Evolutionary conservation across 2,329 filamentous ascomycete species (phyloP), one percentile per base, ranked within the genome.

Genomic region (Fusarium nematophilum): DNA sequence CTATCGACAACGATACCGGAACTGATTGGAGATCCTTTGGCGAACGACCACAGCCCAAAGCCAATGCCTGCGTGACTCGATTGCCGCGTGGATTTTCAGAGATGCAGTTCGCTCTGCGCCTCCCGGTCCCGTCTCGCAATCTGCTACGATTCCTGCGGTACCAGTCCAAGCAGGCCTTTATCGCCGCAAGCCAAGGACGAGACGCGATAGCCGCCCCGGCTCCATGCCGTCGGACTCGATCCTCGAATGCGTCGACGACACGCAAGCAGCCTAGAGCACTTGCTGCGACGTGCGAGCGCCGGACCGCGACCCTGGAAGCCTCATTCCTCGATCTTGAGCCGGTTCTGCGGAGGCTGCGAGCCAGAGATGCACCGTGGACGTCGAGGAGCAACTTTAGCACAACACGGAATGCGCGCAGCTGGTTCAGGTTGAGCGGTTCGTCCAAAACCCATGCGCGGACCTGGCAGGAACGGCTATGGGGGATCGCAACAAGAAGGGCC

Each of bases 141-240:
- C 83, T 94, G 15, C 80, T 95, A 60, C 87, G 87, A 65, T 94
- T 91, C 73, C 81, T 95, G 61, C 87, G 86, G 64, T 85, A 81
- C 48, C 91, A 93, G 73, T 86, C 90, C 62, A 83, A 90, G 66
- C 79, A 80, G 49, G 70, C 84, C 59, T 83, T 85, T 67, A 81
- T 83, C 73, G 78, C 71, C 49, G 72, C 77, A 74, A 78, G 72
- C 44, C 71, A 77, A 48, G 79, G 77, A 67, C 70, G 18, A 27
- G 39, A 34, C 29, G 30, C 49, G 29, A 60, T 54, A 42, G 51
- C 52, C 30, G 50, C 48, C 23, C 33, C 59, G 39, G 44, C 47
- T 42, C 36, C 57, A 30, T 65, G 70, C 38, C 51, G 67, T 6
- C 65, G 54, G 37, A 42, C 56, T n/a, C 61, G 69, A 58, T 40